Base-by-base conservation (phyloP, 768 basidiomycete genomes). In the Termitomyces sp. region DNA sequence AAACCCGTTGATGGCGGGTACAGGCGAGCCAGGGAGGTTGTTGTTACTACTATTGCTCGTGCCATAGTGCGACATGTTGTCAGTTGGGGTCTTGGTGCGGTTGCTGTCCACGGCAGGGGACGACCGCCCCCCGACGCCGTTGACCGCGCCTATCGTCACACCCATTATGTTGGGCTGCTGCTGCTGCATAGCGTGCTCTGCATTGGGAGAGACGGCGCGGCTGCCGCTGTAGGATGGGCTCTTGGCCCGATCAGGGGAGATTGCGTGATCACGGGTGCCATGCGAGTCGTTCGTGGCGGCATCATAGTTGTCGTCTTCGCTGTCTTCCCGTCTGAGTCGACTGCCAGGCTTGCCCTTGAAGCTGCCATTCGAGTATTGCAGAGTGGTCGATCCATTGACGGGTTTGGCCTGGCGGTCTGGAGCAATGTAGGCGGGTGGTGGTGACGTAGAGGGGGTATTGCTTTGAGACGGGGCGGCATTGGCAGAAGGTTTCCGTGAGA, bases 381-480 rank as follows among this genome's bases (percentile, higher is more conserved):
- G 73, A 60, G 74, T 60, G 20, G 63, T 56, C n/a, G 69, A n/a
- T 1, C 80, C 81, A 62, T 82, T 85, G 8, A 75, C 73, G 33
- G 72, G 68, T 58, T 76, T 75, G 45, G 65, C 67, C n/a, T n/a
- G n/a, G n/a, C n/a, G 88, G 34, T 85, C 86, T 9, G 72, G 73
- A 31, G 71, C 72, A 29, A 72, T 69, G n/a, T 71, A 69, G 4
- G 92, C 69, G 4, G n/a, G n/a, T n/a, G 92, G 88, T 1, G 92
- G 88, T 2, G 92, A 92, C 73, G 82, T 80, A 3, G 90, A 77
- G 34, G 89, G 85, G 41, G 76, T 75, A 56, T 71, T 75, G 37
- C 58, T 48, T 46, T 71, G 56, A 37, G 66, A 28, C 45, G 62
- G 68, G 49, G 37, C 26, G 75, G 76, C 22, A 77, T 66, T 57